Evolutionary conservation across 805 yeast genomes (phyloP), one percentile per base, ranked within the genome.

Genomic region (Ogataea ramenticola): DNA sequence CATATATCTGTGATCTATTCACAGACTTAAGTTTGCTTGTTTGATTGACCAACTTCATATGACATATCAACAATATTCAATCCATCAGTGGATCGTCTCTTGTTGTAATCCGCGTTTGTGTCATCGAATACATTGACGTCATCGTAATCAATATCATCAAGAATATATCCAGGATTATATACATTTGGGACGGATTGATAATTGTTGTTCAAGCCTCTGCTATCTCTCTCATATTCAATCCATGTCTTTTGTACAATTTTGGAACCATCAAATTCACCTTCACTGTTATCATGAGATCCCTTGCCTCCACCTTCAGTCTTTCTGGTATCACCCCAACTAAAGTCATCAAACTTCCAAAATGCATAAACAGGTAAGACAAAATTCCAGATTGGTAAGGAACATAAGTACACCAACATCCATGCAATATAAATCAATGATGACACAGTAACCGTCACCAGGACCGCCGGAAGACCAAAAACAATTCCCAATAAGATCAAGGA

Each of bases 321-420:
- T 70, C 96, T 75, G 2, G 96, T 90, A 47, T 87, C 95, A 58
- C 97, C 96, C 97, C 97, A 90, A 60, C 89, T 80, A 65, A 90
- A 90, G 61, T 90, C 96, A 64, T 90, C 97, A 65, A 89, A 88
- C 58, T 88, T 88, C 97, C 97, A 90, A 61, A 73, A 89, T 0
- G 96, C 84, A 63, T 90, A 88, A 12, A 80, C 58, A 2, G 97
- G 97, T 39, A 90, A 70, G 5, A 88, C 79, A 56, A 90, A 83
- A 63, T 89, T 90, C 97, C 97, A 90, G 44, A 90, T 72, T n/a
- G 96, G 96, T 47, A 90, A 74, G 1, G 96, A 93, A 19, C 77
- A 1, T 26, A 89, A 63, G 60, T 90, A 90, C 46, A 88, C 72
- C 29, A 79, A 43, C 82, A 88, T 84, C 86, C 96, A 90, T 26